Conservation (phyloP, 192 early-diverging fungal genomes). For the Endogone sp. region DNA sequence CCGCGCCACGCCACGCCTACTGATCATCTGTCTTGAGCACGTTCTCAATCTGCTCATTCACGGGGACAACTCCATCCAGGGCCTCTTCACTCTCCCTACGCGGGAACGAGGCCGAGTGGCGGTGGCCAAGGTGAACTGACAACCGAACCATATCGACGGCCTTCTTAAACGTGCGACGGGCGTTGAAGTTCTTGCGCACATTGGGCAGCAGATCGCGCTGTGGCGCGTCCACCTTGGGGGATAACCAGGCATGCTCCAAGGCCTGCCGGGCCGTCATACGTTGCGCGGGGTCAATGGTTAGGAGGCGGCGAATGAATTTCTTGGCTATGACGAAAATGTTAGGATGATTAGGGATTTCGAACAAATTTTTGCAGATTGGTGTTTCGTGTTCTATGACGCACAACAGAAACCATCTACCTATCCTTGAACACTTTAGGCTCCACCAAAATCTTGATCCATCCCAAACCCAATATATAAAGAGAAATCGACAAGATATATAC, state of each 20-base stretch:
- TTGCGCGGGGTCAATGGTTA: slow-evolving; percentile 60
- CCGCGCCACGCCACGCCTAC: background rate
- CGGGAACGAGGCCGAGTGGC: slow-evolving; percentile 17
- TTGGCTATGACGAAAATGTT: slow-evolving; percentile 58
- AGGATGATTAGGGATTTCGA: no score
- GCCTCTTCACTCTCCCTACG: slow-evolving; percentile 5
- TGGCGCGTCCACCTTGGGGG: slow-evolving; percentile 4
- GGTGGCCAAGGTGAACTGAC: slow-evolving; percentile 24
- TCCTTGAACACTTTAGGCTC: no score
- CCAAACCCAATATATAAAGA: background rate
- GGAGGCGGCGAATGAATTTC: slow-evolving; percentile 65
- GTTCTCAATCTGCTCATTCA: slow-evolving; percentile 24
- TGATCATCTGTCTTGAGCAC: slow-evolving; percentile 19
- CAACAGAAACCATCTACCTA: background rate
- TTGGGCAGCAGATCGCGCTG: slow-evolving; percentile 51
- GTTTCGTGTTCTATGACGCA: no score
- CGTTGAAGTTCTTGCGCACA: slow-evolving; percentile 64
- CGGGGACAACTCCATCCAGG: slow-evolving; percentile 18
- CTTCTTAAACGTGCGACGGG: slow-evolving; percentile 61
- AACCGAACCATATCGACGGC: slow-evolving; percentile 46
- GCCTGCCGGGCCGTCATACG: slow-evolving; percentile 76
- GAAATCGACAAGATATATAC: slow-evolving; percentile 12
- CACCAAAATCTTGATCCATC: no score
- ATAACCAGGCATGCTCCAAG: slow-evolving; percentile 74
- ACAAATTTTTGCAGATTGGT: no score